phyloP scores from a whole-genome alignment of 2,329 filamentous ascomycete genomes.

The Catunica adiposa region DNA sequence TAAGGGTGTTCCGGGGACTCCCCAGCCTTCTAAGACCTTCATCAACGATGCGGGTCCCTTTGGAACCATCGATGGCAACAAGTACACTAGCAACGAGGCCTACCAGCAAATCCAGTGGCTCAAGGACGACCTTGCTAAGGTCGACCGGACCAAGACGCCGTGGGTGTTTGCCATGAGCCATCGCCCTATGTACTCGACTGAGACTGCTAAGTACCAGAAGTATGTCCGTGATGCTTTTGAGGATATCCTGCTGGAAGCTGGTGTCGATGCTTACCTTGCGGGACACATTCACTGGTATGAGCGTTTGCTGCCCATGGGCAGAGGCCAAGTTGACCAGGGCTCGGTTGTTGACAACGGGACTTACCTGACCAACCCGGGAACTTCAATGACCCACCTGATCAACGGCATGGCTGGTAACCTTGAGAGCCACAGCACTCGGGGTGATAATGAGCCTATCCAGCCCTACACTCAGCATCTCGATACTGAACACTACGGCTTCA shows the following conservation, averaged over 20 bases:
- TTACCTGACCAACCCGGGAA: conserved; percentile 30
- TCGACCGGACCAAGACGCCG: conserved; percentile 30
- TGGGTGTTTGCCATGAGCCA: conserved; percentile 34
- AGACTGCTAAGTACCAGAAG: conserved; percentile 27
- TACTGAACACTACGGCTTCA: conserved; percentile 31
- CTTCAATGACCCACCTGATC: conserved; percentile 32
- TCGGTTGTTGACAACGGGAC: conserved; percentile 32
- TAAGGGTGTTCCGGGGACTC: conserved; percentile 25
- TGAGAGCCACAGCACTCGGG: conserved; percentile 30
- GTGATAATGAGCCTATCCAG: conserved; percentile 21
- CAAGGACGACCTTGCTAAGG: conserved; percentile 26
- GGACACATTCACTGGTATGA: conserved; percentile 19
- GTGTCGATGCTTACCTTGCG: conserved; percentile 30
- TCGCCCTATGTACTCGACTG: conserved; percentile 31
- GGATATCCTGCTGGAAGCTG: conserved; percentile 26
- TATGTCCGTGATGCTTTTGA: conserved; percentile 30
- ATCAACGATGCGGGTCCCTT: conserved; percentile 34
- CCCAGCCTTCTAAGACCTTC: conserved; percentile 27
- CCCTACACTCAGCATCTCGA: conserved; percentile 29
- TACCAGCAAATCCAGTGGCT: conserved; percentile 33
- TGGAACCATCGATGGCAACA: conserved; percentile 25
- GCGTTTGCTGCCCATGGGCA: conserved; percentile 16
- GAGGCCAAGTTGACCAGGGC: conserved; percentile 23
- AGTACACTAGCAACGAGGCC: conserved; percentile 23
- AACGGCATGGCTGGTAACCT: conserved; percentile 39